Evolutionary conservation across 139 green algal species (phyloP), one percentile per base, ranked within the genome.

Genomic region (Diplosphaera chodatii): DNA sequence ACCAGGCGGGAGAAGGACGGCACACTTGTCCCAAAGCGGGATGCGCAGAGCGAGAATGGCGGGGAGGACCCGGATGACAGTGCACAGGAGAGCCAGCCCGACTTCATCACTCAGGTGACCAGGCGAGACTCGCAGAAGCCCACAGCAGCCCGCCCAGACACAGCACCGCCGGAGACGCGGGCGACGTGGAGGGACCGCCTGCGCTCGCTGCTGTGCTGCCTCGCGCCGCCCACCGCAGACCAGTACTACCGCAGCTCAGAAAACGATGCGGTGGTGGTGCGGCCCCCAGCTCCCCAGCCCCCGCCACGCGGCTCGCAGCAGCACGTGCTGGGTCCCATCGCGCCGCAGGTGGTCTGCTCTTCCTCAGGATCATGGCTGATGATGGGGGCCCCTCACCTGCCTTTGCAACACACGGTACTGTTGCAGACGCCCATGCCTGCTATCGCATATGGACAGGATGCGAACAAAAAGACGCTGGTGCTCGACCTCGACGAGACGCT

Each of bases 401-500:
- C n/a, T n/a, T n/a, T n/a, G n/a, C n/a, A n/a, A n/a, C n/a, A n/a
- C n/a, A n/a, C n/a, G n/a, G n/a, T n/a, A n/a, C n/a, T n/a, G n/a
- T n/a, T n/a, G n/a, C n/a, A n/a, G n/a, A n/a, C n/a, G n/a, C n/a
- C n/a, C n/a, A n/a, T n/a, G n/a, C n/a, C n/a, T n/a, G n/a, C n/a
- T n/a, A n/a, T n/a, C n/a, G n/a, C n/a, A n/a, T n/a, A n/a, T n/a
- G n/a, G n/a, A 27, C 75, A 83, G 32, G 85, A 94, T 81, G 33
- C 66, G 22, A 68, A 80, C n/a, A 95, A 85, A 63, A 96, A 95
- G 72, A 90, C 79, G 0, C 84, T 95, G 34, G 87, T 99, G 64
- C 85, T 99, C 31, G 94, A 99, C 74, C 81, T 99, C 66, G 94
- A 99, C 76, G 94, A 99, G 74, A 99, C 94, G 62, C 81, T 99